A percentile compares a stretch with the other conserved stretches of the same genome.
These are phyloP conservation scores for Globisporangium polare DNA, from an alignment of 352 stramenopile species.

Conservation along the genomic window DNA sequence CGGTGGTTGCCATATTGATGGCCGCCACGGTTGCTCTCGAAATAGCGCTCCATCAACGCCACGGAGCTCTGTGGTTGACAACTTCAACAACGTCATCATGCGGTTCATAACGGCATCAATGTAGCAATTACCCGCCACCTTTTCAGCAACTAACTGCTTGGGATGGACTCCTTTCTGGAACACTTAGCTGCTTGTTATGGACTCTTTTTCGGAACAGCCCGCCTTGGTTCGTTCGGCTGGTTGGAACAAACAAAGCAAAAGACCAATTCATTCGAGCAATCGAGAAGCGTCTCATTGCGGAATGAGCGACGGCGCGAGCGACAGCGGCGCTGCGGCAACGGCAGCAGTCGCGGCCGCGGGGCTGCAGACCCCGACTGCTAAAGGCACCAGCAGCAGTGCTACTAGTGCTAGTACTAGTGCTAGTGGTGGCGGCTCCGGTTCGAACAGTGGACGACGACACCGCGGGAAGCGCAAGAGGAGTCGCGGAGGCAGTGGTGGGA, in stretches of 20 bases:
- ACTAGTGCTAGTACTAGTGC: neutral
- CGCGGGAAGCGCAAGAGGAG: slow-evolving; percentile 38
- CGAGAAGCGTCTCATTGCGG: neutral
- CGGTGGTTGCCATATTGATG: no score
- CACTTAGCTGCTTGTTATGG: no score
- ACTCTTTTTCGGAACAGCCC: no score
- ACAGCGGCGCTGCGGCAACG: neutral
- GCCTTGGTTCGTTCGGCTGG: neutral
- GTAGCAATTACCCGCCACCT: no score
- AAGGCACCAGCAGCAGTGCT: neutral
- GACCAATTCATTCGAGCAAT: neutral
- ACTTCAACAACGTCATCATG: no score
- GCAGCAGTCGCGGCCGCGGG: neutral
- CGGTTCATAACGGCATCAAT: no score
- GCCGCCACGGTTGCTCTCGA: no score
- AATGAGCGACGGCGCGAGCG: slow-evolving; percentile 8
- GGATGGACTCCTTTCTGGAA: no score
- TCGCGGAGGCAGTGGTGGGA: slow-evolving; percentile 1
- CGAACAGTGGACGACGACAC: slow-evolving; percentile 11
- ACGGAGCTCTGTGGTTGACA: no score
- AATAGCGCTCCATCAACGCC: no score
- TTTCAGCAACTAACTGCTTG: no score
- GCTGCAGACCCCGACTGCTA: neutral
- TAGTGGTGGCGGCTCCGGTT: neutral
- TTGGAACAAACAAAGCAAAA: neutral